Evolutionary conservation across 2,329 filamentous ascomycete genomes (phyloP).

Genomic region (Cercospora janseana): DNA sequence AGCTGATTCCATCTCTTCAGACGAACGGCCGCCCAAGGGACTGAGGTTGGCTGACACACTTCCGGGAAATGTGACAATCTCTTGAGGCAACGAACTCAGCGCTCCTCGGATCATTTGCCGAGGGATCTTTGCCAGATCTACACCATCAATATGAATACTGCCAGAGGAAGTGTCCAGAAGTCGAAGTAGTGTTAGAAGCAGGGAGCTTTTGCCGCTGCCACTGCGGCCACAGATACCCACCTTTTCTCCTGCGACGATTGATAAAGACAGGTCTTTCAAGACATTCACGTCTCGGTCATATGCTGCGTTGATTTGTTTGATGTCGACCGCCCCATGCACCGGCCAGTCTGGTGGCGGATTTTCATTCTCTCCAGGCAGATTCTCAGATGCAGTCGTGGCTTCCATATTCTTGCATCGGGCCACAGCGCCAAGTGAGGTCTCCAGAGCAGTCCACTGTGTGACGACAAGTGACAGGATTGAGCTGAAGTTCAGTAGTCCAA

Average conservation of each 20-base stretch:
- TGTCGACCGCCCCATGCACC: constrained; percentile 67
- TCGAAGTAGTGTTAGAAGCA: constrained; percentile 51
- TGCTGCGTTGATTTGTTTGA: constrained; percentile 57
- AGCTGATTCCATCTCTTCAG: constrained; percentile 44
- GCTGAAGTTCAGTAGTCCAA: constrained; percentile 56
- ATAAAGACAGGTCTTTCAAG: constrained; percentile 49
- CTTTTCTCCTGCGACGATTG: constrained; percentile 49
- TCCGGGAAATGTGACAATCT: constrained; percentile 51
- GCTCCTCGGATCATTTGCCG: constrained; percentile 48
- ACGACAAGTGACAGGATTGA: constrained; percentile 53
- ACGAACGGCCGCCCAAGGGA: constrained; percentile 39
- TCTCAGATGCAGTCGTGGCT: constrained; percentile 46
- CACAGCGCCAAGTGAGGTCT: constrained; percentile 59
- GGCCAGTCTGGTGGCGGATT: constrained; percentile 72
- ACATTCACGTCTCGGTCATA: constrained; percentile 38
- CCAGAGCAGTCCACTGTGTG: constrained; percentile 56
- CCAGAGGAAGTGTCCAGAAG: constrained; percentile 49
- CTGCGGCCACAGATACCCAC: constrained; percentile 56
- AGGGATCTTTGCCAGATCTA: constrained; percentile 48
- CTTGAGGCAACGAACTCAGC: constrained; percentile 52
- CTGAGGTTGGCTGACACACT: constrained; percentile 52
- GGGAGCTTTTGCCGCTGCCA: constrained; percentile 54
- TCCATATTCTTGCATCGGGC: constrained; percentile 56
- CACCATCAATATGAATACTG: constrained; percentile 48
- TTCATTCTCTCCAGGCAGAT: constrained; percentile 59